phyloP scores from a whole-genome alignment of 805 yeast genomes.

The Starmerella apis region DNA sequence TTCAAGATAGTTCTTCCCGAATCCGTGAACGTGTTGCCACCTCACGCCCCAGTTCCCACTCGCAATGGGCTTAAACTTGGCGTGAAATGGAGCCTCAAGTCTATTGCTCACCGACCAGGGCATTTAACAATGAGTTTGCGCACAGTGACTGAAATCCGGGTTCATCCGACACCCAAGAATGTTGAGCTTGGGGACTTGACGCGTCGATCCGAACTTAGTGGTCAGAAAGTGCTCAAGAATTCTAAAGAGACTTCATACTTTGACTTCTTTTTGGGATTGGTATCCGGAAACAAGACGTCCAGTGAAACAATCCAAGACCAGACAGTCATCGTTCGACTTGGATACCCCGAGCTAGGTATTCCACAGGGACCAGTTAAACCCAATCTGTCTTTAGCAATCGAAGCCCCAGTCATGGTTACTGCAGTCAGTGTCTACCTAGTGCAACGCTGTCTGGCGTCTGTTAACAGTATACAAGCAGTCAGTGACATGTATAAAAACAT shows the following conservation, averaged over 20 bases:
- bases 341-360: conserved; percentile 1
- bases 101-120: conserved; percentile 8
- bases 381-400: background rate
- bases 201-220: conserved; percentile 3
- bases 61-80: conserved; percentile 9
- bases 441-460: conserved; percentile 1
- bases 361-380: conserved; percentile 7
- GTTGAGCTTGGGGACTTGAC: background rate
- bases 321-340: background rate
- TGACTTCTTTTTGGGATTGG: background rate
- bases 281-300: background rate
- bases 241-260: background rate
- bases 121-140: conserved; percentile 7
- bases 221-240: background rate
- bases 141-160: background rate
- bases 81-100: conserved; percentile 10
- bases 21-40: conserved; percentile 5
- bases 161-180: background rate
- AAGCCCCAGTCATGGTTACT: background rate
- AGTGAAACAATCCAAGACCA: background rate
- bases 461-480: background rate
- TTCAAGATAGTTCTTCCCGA: conserved; percentile 9
- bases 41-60: conserved; percentile 3
- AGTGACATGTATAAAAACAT: background rate
- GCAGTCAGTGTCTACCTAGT: background rate